Evolutionary conservation across 2,329 filamentous ascomycete species (phyloP).

Genomic region (Exophiala phaeomuriformis): DNA sequence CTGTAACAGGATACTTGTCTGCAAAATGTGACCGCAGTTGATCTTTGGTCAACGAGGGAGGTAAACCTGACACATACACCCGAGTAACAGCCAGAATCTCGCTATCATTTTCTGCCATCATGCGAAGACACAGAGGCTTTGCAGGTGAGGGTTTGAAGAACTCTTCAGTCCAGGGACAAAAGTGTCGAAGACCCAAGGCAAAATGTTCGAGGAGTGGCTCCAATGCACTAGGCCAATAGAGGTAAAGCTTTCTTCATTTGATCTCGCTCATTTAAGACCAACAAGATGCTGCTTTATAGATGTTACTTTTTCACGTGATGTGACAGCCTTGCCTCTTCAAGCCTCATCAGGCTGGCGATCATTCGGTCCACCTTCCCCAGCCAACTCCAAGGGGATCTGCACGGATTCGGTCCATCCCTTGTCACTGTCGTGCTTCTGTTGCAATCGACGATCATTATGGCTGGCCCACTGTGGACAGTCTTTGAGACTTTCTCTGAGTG

Average conservation of each 20-base stretch:
- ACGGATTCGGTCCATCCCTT: no score
- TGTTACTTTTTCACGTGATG: no score
- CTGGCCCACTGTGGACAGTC: no score
- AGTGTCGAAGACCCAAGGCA: not conserved
- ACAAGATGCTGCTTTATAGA: no score
- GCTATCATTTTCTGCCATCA: slow-evolving; percentile 2
- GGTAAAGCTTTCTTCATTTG: not conserved
- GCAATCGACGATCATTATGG: no score
- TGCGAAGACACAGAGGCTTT: not conserved
- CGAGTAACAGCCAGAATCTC: slow-evolving; percentile 46
- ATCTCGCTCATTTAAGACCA: no score
- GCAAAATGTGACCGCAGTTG: slow-evolving; percentile 88
- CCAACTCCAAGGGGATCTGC: not conserved
- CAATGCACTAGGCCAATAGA: not conserved
- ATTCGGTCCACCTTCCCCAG: not conserved
- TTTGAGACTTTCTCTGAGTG: no score
- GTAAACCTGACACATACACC: slow-evolving; percentile 65
- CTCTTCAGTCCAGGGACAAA: not conserved
- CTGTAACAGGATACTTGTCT: slow-evolving; percentile 68
- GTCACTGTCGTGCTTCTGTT: no score
- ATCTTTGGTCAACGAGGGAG: slow-evolving; percentile 73
- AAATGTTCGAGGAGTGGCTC: not conserved
- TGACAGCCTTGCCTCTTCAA: not conserved
- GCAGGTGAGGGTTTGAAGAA: not conserved
- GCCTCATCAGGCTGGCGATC: not conserved